Percentiles rank a stretch among this genome's conserved stretches.
These are phyloP conservation scores for Coffea eugenioides DNA, from an alignment of 257 asterid genomes.

Conservation along the genomic window DNA sequence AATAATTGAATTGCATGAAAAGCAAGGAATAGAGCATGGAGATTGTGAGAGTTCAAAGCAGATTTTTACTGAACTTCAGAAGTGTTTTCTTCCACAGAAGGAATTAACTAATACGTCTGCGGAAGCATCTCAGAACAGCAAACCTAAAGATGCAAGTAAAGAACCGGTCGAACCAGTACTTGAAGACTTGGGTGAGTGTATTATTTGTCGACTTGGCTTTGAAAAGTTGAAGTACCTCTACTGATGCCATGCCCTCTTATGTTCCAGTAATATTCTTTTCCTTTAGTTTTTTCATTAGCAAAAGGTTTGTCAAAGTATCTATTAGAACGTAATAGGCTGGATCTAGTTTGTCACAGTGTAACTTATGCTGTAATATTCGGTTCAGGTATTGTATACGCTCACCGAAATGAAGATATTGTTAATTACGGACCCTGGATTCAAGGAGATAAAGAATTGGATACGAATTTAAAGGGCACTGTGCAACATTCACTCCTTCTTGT, in stretches of 20 bases:
- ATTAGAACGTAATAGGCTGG: not conserved
- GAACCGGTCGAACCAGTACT: constrained; percentile 34
- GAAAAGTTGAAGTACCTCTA: not conserved
- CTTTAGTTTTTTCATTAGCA: not conserved
- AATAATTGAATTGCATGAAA: constrained; percentile 61
- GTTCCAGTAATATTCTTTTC: not conserved
- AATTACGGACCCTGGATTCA: constrained; percentile 43
- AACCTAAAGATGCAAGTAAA: constrained; percentile 23
- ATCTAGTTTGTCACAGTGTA: not conserved
- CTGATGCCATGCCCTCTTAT: not conserved
- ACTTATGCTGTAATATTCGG: constrained; percentile 4
- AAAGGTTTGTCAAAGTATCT: not conserved
- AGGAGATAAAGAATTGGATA: constrained; percentile 21
- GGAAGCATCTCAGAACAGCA: constrained; percentile 27
- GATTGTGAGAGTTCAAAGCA: constrained; percentile 24
- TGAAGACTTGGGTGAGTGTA: constrained; percentile 69
- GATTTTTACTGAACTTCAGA: constrained; percentile 35
- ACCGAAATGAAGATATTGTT: constrained; percentile 84
- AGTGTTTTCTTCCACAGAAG: constrained; percentile 31
- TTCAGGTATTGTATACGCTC: constrained; percentile 82
- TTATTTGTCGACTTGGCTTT: not conserved
- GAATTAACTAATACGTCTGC: constrained; percentile 22
- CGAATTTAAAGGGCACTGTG: constrained; percentile 17
- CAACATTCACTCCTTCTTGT: constrained; percentile 13
- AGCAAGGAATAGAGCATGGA: constrained; percentile 33